These are phyloP conservation scores for Coniferiporia sulphurascens DNA, from an alignment of 1,284 basidiomycete species.

Conservation along the genomic window DNA sequence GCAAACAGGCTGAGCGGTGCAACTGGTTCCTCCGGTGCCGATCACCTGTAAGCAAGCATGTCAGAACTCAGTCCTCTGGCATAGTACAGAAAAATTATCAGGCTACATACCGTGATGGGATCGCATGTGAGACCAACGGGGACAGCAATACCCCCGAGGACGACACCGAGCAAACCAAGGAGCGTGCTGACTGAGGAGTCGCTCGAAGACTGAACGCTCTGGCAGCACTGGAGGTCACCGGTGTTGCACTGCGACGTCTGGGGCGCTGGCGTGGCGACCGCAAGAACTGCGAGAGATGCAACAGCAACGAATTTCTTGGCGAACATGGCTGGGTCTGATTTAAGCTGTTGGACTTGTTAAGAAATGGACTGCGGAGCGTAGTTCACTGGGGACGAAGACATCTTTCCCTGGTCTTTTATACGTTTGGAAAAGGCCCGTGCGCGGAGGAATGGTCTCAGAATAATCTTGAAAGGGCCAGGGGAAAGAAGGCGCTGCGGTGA, in stretches of 20 bases:
- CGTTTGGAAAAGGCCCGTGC: neutral
- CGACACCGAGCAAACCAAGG: slow-evolving; percentile 8
- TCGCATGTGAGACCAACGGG: slow-evolving; percentile 13
- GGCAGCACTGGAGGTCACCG: slow-evolving; percentile 15
- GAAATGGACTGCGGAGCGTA: neutral
- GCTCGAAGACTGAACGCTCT: slow-evolving; percentile 12
- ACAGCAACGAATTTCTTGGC: slow-evolving; percentile 11
- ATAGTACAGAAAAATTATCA: neutral
- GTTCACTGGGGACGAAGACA: neutral
- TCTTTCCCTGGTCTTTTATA: neutral
- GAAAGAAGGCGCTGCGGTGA: neutral
- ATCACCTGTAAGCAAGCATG: neutral
- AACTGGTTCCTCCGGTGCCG: slow-evolving; percentile 16
- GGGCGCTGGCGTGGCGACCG: slow-evolving; percentile 16
- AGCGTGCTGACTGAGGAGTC: neutral
- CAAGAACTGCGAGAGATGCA: slow-evolving; percentile 19
- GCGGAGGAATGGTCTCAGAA: neutral
- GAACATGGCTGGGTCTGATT: slow-evolving; percentile 12
- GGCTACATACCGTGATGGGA: slow-evolving; percentile 10
- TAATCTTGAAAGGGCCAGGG: neutral
- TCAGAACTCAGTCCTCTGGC: too few relatives aligned
- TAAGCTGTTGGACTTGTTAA: neutral
- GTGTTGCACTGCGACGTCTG: slow-evolving; percentile 14
- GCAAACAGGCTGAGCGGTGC: slow-evolving; percentile 28
- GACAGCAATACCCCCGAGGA: neutral